Evolutionary conservation across 2,329 filamentous ascomycete genomes (phyloP), one percentile per base, ranked within the genome.

Genomic region (Aspergillus transmontanensis): DNA sequence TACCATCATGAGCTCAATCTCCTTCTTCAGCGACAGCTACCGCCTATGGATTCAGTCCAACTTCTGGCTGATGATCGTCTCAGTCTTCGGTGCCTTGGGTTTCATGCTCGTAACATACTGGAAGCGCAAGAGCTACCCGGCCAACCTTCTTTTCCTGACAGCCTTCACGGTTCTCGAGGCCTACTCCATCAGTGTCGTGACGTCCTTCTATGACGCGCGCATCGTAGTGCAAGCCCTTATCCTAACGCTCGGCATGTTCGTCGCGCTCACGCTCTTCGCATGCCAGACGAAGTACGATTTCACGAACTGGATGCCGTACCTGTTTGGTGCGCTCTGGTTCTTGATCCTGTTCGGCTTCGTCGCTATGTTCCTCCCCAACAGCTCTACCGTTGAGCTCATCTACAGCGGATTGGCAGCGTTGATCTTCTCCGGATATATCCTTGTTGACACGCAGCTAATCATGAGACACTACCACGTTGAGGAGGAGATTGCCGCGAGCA

Each of bases 231-330:
- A 97, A 79, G 95, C 95, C 19, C 89, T 97, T 39, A 80, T 97
- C 68, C 88, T 99, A 62, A 99, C 95, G 1, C 78, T 88, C 11
- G 87, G 82, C 58, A 87, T 89, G 71, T 90, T 90, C 72, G 79
- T 89, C 53, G 86, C 84, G 34, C 77, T 90, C 62, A 89, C 86
- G 3, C 79, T 94, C 51, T 98, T 99, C 78, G 95, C 95, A 57
- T 97, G 94, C 86, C 95, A 99, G 83, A 92, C 91, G 68, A 96
- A 96, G 79, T 99, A 99, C 76, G 95, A 99, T 83, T 99, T 99
- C 78, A 98, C 94, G 1, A 90, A 88, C 68, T 99, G 95, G 94
- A 92, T 94, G 84, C 94, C 95, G 21, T 98, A 97, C 77, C 87
- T 98, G 4, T 96, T 96, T 73, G 94, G 94, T 63, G 89, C 85